Evolutionary conservation across 768 basidiomycete genomes (phyloP), one percentile per base, ranked within the genome.

Genomic region (Termitomyces sp.): DNA sequence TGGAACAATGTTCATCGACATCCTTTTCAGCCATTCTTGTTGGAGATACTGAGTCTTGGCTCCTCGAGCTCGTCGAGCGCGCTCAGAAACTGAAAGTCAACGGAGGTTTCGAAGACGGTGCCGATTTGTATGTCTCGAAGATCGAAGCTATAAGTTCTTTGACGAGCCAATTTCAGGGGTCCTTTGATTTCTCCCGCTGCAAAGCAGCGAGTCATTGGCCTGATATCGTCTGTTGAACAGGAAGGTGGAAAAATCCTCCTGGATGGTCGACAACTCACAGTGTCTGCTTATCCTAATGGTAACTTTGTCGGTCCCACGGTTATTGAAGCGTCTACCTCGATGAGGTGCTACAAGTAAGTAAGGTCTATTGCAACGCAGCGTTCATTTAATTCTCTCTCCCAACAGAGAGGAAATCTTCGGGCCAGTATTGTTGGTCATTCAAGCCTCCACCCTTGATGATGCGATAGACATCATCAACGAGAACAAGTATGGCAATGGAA

Each of bases 291-390:
- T 66, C 85, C 88, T 5, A 70, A 89, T 52, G 96, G 96, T 23
- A 98, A 98, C 73, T 98, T 94, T 66, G 84, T 98, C 55, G 96
- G 94, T 2, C 94, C 96, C 0, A 96, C 94, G 0, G 79, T 98
- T 50, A 79, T 98, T 52, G 86, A 95, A 67, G 91, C 84, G 7
- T 79, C 76, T n/a, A 86, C 87, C 9, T 77, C 76, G 10, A 96
- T 96, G 94, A 80, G 76, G 57, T 91, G 89, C 62, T 98, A 98
- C 74, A 76, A 84, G 95, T 94, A 61, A 55, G 83, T 71, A 29
- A 36, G n/a, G 7, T 32, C 3, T 58, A 43, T 53, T 36, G 15
- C 36, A 3, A 12, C 3, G 6, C 18, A 38, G 25, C 7, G n/a
- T n/a, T n/a, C n/a, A 44, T 25, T 36, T 53, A 29, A 18, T 57